Evolutionary conservation across 805 yeast species (phyloP), one percentile per base, ranked within the genome.

Genomic region (Cyberlindnera lachancei): DNA sequence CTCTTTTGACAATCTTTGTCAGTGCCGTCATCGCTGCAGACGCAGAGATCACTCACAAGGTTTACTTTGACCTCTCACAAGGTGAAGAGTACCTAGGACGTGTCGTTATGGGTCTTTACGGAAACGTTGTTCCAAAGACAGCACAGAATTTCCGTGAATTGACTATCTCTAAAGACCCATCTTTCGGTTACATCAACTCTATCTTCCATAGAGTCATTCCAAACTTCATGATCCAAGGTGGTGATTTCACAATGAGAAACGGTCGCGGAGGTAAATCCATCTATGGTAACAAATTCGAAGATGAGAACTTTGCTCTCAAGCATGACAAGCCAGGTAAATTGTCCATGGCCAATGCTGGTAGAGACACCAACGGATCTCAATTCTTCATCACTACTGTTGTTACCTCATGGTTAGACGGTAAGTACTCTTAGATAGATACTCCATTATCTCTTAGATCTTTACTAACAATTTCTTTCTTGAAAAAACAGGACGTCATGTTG

Each of bases 331-430:
- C 80, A 37, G 83, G 81, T 55, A 59, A 71, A 48, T 56, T 80
- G 47, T 77, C 85, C 3, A 80, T 80, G 90, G 90, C 90, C 46
- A 80, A 80, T 50, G 78, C 86, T 20, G 90, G 90, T 44, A 73
- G 55, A 41, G 66, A 79, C 61, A 79, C 88, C 60, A 87, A 87
- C 57, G 96, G 96, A 15, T 86, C 95, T 23, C 96, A 87, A 63
- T 88, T 88, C 58, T 88, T 88, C 71, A 81, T 92, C 64, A 87
- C 95, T 52, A 88, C 96, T 18, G 95, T 82, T 15, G 70, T 73
- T 22, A 85, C 96, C 35, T 64, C 79, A 30, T 92, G 98, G 97
- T 74, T 92, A 54, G 86, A 92, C 54, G 92, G 94, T 44, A 76
- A 67, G 48, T 29, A 20, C 18, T 12, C 12, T 11, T 13, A 12